phyloP scores from a whole-genome alignment of 495 filamentous ascomycete genomes.

The Talaromyces thailandensis region DNA sequence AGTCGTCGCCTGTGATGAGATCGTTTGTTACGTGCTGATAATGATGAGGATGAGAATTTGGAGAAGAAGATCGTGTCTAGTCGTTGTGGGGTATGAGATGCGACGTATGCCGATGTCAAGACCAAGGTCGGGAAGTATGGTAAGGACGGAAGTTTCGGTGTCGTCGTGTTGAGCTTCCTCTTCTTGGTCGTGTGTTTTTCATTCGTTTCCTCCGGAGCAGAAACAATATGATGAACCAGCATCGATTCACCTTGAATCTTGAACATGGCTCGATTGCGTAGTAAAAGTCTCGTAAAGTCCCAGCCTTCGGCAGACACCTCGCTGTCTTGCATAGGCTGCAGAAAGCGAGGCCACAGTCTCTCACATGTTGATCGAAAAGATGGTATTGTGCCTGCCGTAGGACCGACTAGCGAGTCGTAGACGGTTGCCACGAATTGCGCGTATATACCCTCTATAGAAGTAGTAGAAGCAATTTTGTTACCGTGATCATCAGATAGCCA shows the following conservation, averaged over 20 bases:
- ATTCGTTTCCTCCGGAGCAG: constrained; percentile 34
- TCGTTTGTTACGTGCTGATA: constrained; percentile 38
- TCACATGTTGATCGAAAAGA: constrained; percentile 33
- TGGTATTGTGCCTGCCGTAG: constrained; percentile 36
- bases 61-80: constrained; percentile 79
- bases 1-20: constrained; percentile 48
- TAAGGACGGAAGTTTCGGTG: constrained; percentile 39
- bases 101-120: constrained; percentile 81
- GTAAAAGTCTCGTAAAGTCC: constrained; percentile 74
- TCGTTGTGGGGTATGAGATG: constrained; percentile 75
- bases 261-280: constrained; percentile 64
- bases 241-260: constrained; percentile 68
- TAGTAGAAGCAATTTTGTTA: constrained; percentile 8
- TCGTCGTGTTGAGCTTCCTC: constrained; percentile 10
- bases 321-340: constrained; percentile 34
- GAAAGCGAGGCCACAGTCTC: constrained; percentile 76
- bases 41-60: constrained; percentile 55
- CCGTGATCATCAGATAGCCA: constrained; percentile 18
- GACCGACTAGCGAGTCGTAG: constrained; percentile 32
- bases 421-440: constrained; percentile 33
- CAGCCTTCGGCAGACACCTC: constrained; percentile 28
- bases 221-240: constrained; percentile 62
- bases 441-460: constrained; percentile 17
- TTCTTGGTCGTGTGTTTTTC: constrained; percentile 15
- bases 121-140: constrained; percentile 78